Base-by-base conservation (phyloP, 805 yeast genomes). In the Candida wancherniae region DNA sequence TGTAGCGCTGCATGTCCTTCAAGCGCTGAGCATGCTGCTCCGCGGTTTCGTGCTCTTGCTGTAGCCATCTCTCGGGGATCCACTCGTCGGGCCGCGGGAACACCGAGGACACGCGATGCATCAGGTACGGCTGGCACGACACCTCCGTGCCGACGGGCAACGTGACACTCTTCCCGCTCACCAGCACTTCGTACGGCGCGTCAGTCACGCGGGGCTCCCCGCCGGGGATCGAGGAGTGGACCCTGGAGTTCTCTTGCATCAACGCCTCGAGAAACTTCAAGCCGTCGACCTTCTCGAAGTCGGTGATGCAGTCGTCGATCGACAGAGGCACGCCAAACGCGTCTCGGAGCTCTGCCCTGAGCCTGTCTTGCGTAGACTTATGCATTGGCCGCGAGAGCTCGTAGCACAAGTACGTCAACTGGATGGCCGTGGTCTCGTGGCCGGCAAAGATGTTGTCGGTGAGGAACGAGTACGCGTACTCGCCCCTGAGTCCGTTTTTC, bases 371-470 rank as follows among this genome's bases (percentile, higher is more conserved):
- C 40, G 72, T 61, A 11, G 53, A 48, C 5, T 44, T 37, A 40
- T 75, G 58, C 9, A 53, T 50, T 0, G 75, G 75, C 35, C 74
- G 57, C 2, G 84, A 76, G 21, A 80, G 48, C 46, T 77, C 77
- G 58, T 73, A 80, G 13, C 73, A 61, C 31, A 75, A 54, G 48
- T 71, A 81, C 0, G 84, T 62, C 36, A 80, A 50, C n/a, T 15
- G 51, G 37, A 25, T 49, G 15, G 44, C 46, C 8, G 53, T 79
- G 4, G 88, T 80, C 47, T 80, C 82, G 48, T 81, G 87, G 3
- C 88, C 88, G 1, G 88, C 88, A 26, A 81, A 79, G 22, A 80
- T 66, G 49, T 80, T 84, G 47, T 80, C 88, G 26, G 71, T 53
- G 12, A 65, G 39, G 35, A 63, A 60, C 1, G 67, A 53, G 42